Percentiles rank a stretch among this genome's conserved stretches.
Conservation (phyloP, 176 grass and related monocot species). For the Triticum monococcum region DNA sequence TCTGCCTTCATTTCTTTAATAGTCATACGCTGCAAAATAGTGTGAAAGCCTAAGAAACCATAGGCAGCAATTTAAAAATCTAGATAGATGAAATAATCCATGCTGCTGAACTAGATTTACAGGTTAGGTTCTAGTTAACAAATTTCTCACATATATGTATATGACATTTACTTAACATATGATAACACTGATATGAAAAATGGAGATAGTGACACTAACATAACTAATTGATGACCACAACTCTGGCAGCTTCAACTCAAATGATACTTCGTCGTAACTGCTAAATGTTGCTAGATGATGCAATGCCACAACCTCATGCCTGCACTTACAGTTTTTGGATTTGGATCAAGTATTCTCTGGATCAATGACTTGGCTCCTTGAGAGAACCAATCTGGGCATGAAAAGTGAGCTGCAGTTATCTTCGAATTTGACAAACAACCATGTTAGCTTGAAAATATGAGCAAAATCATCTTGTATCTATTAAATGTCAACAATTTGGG, state of each 20-base stretch:
- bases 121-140: not conserved
- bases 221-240: conserved; percentile 3
- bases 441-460: conserved; percentile 29
- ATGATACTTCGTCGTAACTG: not conserved
- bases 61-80: not conserved
- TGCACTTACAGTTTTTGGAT: conserved; percentile 81
- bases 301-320: not conserved
- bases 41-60: conserved; percentile 8
- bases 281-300: conserved; percentile 31
- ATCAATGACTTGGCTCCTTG: conserved; percentile 65
- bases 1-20: conserved; percentile 71
- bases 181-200: conserved; percentile 1
- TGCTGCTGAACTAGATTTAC: not conserved
- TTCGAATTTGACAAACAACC: conserved; percentile 37
- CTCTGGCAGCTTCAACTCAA: conserved; percentile 7
- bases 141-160: conserved; percentile 1
- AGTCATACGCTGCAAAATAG: conserved; percentile 67
- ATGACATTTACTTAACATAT: not conserved
- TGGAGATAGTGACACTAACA: not conserved
- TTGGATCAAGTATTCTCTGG: conserved; percentile 77
- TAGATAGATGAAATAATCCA: conserved; percentile 6
- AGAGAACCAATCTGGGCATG: conserved; percentile 87
- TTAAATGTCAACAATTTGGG: conserved; percentile 17
- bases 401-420: conserved; percentile 85
- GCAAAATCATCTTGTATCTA: not conserved